Conservation (phyloP, 2,329 filamentous ascomycete genomes). For the Cytospora paraplurivora region DNA sequence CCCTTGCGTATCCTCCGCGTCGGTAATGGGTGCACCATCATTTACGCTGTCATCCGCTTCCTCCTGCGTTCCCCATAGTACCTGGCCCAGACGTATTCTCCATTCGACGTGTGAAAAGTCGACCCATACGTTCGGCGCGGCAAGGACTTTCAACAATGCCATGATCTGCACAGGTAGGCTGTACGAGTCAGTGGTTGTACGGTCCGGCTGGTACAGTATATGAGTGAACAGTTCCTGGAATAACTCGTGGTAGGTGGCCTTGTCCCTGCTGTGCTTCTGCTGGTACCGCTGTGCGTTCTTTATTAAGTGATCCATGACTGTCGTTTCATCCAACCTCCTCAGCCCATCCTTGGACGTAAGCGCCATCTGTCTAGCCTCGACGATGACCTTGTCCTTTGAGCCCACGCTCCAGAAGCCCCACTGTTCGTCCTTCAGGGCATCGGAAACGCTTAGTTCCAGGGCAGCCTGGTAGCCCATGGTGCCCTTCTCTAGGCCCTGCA, state of each 20-base stretch:
- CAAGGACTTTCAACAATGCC: constrained; percentile 66
- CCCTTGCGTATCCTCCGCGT: constrained; percentile 51
- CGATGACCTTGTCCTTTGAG: constrained; percentile 55
- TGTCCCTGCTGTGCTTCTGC: constrained; percentile 52
- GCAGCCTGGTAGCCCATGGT: constrained; percentile 71
- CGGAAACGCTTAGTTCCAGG: constrained; percentile 65
- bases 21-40: constrained; percentile 54
- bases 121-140: constrained; percentile 68
- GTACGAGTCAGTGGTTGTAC: constrained; percentile 57
- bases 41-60: constrained; percentile 56
- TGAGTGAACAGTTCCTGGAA: constrained; percentile 65
- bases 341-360: constrained; percentile 56
- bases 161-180: constrained; percentile 71
- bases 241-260: constrained; percentile 55
- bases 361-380: constrained; percentile 60
- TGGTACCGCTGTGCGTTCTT: constrained; percentile 59
- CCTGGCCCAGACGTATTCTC: constrained; percentile 71
- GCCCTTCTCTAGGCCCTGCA: constrained; percentile 71
- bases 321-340: constrained; percentile 58
- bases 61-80: constrained; percentile 63
- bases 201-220: constrained; percentile 59
- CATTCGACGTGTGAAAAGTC: constrained; percentile 76
- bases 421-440: constrained; percentile 65
- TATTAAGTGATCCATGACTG: constrained; percentile 60
- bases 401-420: constrained; percentile 60